Percentiles rank a stretch among this genome's conserved stretches.
phyloP scores from a whole-genome alignment of 108 stramenopile species.

The Conticribra weissflogii region DNA sequence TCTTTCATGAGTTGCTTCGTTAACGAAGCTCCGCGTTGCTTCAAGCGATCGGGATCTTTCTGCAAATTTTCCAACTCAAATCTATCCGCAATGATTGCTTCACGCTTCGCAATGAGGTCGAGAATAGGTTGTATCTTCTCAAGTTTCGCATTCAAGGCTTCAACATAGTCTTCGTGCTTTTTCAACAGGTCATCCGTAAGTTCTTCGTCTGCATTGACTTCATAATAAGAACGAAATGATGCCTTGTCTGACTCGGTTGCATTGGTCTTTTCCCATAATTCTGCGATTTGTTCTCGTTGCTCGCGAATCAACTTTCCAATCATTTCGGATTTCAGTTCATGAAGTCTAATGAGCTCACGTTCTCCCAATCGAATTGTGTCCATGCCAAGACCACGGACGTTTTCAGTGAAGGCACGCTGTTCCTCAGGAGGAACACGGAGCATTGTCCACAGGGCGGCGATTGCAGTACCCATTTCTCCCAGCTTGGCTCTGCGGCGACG shows the following conservation, averaged over 20 bases:
- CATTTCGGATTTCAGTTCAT: conserved; percentile 79
- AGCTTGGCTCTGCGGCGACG: conserved; percentile 64
- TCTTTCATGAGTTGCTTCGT: conserved; percentile 91
- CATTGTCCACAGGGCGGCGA: conserved; percentile 90
- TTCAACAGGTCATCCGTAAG: conserved; percentile 85
- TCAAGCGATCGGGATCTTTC: conserved; percentile 86
- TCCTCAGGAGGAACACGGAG: conserved; percentile 84
- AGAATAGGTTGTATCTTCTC: conserved; percentile 88
- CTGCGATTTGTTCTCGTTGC: conserved; percentile 69
- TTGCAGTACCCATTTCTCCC: conserved; percentile 85
- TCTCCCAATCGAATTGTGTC: conserved; percentile 90
- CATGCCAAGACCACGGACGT: conserved; percentile 85
- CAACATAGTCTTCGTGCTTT: conserved; percentile 80
- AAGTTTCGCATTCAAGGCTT: conserved; percentile 58
- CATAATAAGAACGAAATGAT: conserved; percentile 63
- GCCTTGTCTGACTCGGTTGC: conserved; percentile 57
- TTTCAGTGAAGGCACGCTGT: conserved; percentile 83
- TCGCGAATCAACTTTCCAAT: conserved; percentile 86
- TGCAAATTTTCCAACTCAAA: conserved; percentile 83
- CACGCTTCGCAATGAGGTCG: conserved; percentile 84
- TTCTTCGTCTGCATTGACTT: conserved; percentile 63
- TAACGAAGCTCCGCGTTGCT: conserved; percentile 73
- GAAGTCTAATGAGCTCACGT: conserved; percentile 73
- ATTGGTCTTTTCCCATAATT: conserved; percentile 90
- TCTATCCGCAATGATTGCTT: conserved; percentile 78